phyloP scores from a whole-genome alignment of 2,329 filamentous ascomycete species.

The Fusarium annulatum region DNA sequence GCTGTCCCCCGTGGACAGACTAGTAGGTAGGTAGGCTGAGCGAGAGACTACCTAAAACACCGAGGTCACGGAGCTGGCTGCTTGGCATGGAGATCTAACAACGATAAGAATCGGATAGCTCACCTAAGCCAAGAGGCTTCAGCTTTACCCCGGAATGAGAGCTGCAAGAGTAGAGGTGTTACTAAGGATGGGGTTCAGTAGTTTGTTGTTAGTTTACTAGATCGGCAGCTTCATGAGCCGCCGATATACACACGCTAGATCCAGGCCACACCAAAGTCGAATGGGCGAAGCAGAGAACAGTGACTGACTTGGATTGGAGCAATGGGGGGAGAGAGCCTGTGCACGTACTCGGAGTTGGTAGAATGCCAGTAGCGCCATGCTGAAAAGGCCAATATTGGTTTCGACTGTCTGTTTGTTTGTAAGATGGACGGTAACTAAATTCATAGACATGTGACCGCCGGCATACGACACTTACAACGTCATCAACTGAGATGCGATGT shows the following conservation, averaged over 20 bases:
- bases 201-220: neutral
- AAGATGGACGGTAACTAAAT: neutral
- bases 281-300: neutral
- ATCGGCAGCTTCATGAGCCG: neutral
- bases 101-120: neutral
- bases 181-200: neutral
- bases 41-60: neutral
- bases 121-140: constrained; percentile 1
- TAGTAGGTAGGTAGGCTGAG: neutral
- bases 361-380: neutral
- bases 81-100: constrained; percentile 27
- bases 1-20: neutral
- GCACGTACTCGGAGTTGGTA: neutral
- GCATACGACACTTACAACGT: constrained; percentile 22
- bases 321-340: neutral
- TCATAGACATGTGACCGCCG: neutral
- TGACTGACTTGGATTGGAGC: neutral
- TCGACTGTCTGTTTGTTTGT: neutral
- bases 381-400: neutral
- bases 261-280: neutral
- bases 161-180: neutral
- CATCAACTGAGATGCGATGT: constrained; percentile 32
- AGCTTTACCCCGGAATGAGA: constrained; percentile 8
- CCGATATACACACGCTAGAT: neutral
- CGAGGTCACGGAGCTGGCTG: neutral